Evolutionary conservation across 225 moss, liverwort and hornwort species (phyloP), one percentile per base, ranked within the genome.

Genomic region (Bryum argenteum): DNA sequence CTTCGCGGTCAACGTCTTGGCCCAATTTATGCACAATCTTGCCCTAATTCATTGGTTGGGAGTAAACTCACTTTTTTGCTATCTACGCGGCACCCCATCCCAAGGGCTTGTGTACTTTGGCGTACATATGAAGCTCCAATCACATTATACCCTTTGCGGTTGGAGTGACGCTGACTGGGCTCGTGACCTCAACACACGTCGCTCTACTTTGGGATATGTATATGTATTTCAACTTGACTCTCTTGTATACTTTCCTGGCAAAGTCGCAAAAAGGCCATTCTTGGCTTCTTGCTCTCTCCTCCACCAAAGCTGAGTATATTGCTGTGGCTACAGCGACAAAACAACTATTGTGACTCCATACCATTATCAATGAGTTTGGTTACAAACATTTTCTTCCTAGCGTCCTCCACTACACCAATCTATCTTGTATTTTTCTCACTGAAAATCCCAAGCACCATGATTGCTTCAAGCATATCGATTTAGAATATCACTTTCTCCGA

Each of bases 371-470:
- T 5, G 7, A 58, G 33, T 16, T 58, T 2, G 2, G 17, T 37
- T 58, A 58, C 37, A 12, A 37, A 37, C 8, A 16, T 37, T 16
- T 8, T 1, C 37, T 58, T 28, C 58, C 37, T 1, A 58, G 15
- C 28, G 10, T 17, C 28, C 0, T 58, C 2, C 37, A 37, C 17
- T 58, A 16, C 10, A 1, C 33, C 58, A 58, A 58, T 58, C 37
- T 33, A 58, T 58, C 58, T 9, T 58, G 33, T 58, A 37, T 58
- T 13, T 8, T 16, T 1, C 58, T 58, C 10, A 58, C 0, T 33
- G 33, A 58, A 33, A 58, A 58, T 58, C 15, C 33, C 37, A 58
- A 58, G 33, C 10, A 37, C 28, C 58, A 58, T 16, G 58, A 58
- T 33, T 1, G 6, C 0, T 58, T 16, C 0, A 58, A 59, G 15